Evolutionary conservation across 1,139 yeast genomes (phyloP).

Genomic region (Yamadazyma pseudoaaseri): DNA sequence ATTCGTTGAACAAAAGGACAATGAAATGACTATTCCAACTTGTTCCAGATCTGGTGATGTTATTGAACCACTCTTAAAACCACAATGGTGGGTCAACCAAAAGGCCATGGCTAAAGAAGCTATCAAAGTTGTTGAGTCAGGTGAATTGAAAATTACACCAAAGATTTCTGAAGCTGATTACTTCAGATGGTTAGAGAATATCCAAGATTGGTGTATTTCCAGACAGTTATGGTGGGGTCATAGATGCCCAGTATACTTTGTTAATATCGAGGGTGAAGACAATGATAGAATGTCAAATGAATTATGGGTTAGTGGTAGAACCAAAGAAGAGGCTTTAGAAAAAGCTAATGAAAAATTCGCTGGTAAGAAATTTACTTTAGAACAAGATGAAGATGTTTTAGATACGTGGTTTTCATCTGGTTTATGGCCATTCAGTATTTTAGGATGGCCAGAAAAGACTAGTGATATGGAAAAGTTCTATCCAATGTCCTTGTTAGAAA

Average conservation of each 20-base stretch:
- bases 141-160: slow-evolving; percentile 80
- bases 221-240: slow-evolving; percentile 99
- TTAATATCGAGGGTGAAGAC: slow-evolving; percentile 69
- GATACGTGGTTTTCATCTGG: slow-evolving; percentile 99
- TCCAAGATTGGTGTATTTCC: slow-evolving; percentile 99
- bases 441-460: slow-evolving; percentile 91
- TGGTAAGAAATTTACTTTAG: slow-evolving; percentile 65
- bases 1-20: slow-evolving; percentile 81
- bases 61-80: slow-evolving; percentile 93
- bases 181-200: slow-evolving; percentile 93
- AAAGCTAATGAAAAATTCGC: slow-evolving; percentile 79
- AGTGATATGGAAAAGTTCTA: slow-evolving; percentile 73
- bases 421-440: slow-evolving; percentile 94
- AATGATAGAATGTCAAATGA: slow-evolving; percentile 62
- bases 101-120: slow-evolving; percentile 87
- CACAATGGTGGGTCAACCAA: slow-evolving; percentile 99
- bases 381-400: slow-evolving; percentile 96
- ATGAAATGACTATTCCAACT: slow-evolving; percentile 91
- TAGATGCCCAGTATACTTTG: slow-evolving; percentile 95
- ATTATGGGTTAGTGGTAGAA: slow-evolving; percentile 92
- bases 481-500: slow-evolving; percentile 93
- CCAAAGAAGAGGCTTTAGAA: slow-evolving; percentile 73
- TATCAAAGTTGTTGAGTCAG: slow-evolving; percentile 78
- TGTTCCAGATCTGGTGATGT: slow-evolving; percentile 97
- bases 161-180: slow-evolving; percentile 90